Conservation (phyloP, 2,329 filamentous ascomycete genomes). For the Botryotinia convoluta region DNA sequence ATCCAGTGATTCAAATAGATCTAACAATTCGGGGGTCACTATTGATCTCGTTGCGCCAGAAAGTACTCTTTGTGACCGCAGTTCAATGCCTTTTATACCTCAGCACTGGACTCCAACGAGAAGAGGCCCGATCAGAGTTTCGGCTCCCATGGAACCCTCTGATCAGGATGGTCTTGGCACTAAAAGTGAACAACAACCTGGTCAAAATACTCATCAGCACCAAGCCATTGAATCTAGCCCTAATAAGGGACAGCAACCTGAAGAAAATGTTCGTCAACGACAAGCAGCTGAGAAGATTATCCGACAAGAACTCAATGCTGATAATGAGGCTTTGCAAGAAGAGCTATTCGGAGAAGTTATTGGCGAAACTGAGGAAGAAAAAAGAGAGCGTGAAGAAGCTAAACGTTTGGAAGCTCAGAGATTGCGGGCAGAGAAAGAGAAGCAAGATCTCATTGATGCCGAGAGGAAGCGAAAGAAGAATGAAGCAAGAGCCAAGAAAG, state of each 20-base stretch:
- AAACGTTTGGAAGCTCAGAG: constrained; percentile 9
- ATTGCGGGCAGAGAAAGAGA: neutral
- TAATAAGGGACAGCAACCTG: neutral
- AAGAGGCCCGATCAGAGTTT: neutral
- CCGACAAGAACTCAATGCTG: constrained; percentile 21
- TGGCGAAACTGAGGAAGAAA: constrained; percentile 22
- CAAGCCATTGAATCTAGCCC: neutral
- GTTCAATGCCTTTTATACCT: constrained; percentile 1
- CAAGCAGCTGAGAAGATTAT: constrained; percentile 27
- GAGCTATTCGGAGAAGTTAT: constrained; percentile 30
- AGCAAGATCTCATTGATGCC: neutral
- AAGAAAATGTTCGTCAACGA: constrained; percentile 17
- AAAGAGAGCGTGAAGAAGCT: neutral
- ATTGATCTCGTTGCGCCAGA: constrained; percentile 11
- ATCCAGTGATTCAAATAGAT: neutral
- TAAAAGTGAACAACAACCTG: neutral
- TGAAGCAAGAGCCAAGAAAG: constrained; percentile 17
- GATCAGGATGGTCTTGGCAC: neutral
- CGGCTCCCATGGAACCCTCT: neutral
- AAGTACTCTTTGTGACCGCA: neutral
- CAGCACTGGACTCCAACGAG: neutral
- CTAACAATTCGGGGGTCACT: neutral
- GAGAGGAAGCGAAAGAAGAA: neutral
- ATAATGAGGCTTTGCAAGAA: constrained; percentile 19
- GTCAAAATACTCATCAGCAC: neutral